These are phyloP conservation scores for Acarospora socialis DNA, from an alignment of 2,329 filamentous ascomycete genomes.

Conservation along the genomic window DNA sequence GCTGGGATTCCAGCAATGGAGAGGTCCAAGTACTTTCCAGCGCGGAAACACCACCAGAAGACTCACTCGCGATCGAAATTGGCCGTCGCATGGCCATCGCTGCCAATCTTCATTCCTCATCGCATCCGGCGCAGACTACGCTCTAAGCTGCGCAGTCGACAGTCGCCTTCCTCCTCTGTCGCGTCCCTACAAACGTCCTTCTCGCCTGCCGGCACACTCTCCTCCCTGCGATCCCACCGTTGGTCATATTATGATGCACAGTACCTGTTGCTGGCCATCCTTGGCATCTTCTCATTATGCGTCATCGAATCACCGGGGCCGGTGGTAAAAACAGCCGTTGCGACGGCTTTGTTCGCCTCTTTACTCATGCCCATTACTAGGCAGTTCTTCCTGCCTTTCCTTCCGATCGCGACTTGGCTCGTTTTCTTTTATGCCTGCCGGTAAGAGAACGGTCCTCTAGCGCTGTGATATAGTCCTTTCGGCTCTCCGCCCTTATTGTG, in stretches of 20 bases:
- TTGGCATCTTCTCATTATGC: slow-evolving; percentile 70
- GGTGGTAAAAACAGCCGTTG: slow-evolving; percentile 58
- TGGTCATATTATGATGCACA: slow-evolving; percentile 78
- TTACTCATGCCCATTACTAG: slow-evolving; percentile 70
- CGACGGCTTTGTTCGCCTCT: slow-evolving; percentile 52
- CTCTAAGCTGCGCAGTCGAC: slow-evolving; percentile 52
- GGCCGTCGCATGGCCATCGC: slow-evolving; percentile 12
- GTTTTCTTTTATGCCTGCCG: slow-evolving; percentile 86
- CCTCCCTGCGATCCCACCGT: slow-evolving; percentile 58
- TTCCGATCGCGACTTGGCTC: slow-evolving; percentile 74
- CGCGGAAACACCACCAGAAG: slow-evolving; percentile 10
- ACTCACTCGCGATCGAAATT: slow-evolving; percentile 7
- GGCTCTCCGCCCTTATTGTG: no score
- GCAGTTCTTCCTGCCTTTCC: slow-evolving; percentile 80
- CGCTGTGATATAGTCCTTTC: no score
- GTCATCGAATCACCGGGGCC: slow-evolving; percentile 69
- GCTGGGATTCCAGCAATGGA: no score
- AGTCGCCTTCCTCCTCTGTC: slow-evolving; percentile 57
- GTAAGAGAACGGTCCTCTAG: slow-evolving; percentile 43
- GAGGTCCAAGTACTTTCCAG: slow-evolving; percentile 8
- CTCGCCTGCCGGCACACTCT: slow-evolving; percentile 63
- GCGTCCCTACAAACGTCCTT: slow-evolving; percentile 68
- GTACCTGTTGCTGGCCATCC: slow-evolving; percentile 58
- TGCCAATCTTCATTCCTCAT: slow-evolving; percentile 36
- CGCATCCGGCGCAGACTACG: slow-evolving; percentile 52